phyloP scores from a whole-genome alignment of 495 filamentous ascomycete genomes.

The Bathelium albidoporum region DNA sequence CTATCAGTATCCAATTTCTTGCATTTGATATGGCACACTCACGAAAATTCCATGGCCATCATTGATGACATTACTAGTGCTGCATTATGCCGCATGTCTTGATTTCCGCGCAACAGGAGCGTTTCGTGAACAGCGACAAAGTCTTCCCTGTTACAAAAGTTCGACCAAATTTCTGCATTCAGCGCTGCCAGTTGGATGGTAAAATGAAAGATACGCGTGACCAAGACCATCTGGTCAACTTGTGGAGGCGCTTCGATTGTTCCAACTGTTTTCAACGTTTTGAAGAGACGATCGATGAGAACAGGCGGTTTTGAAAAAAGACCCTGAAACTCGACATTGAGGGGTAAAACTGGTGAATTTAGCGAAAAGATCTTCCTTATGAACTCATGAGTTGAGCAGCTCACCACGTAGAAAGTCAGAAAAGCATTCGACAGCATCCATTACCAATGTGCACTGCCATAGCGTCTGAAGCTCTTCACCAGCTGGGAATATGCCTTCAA shows the following conservation, averaged over 20 bases:
- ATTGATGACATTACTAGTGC: neutral
- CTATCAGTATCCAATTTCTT: neutral
- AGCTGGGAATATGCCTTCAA: constrained; percentile 8
- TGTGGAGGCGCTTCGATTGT: neutral
- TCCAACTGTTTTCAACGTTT: constrained; percentile 17
- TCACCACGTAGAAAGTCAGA: neutral
- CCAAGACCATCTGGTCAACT: neutral
- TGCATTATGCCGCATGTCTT: neutral
- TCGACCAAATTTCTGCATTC: neutral
- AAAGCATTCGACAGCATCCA: neutral
- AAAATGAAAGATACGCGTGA: neutral
- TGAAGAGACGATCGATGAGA: neutral
- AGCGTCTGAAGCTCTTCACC: neutral
- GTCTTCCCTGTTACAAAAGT: neutral
- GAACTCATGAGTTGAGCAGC: neutral
- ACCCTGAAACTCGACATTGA: neutral
- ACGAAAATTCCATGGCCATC: neutral
- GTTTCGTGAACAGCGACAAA: constrained; percentile 3
- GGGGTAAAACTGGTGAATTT: neutral
- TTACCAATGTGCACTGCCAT: neutral
- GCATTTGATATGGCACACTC: constrained; percentile 7
- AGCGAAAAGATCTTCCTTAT: neutral
- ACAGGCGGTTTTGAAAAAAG: neutral
- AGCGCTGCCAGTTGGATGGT: neutral
- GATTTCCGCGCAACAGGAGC: neutral